Evolutionary conservation across 1,284 basidiomycete species (phyloP), one percentile per base, ranked within the genome.

Genomic region (Puccinia polysora): DNA sequence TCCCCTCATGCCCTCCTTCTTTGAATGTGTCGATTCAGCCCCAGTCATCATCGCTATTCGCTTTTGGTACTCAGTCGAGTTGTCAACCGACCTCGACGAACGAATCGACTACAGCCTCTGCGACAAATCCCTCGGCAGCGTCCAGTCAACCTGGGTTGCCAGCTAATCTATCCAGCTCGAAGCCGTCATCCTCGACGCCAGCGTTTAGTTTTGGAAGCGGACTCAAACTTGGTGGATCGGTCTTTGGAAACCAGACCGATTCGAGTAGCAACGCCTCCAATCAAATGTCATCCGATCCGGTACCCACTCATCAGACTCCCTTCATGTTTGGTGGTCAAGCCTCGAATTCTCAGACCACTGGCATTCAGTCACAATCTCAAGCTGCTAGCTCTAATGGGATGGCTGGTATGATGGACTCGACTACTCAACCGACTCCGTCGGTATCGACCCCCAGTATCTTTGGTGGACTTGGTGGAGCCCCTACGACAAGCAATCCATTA

Each of bases 341-440:
- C 43, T n/a, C 59, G 15, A 47, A 10, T 43, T 8, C 8, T 20
- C 40, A 12, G n/a, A 14, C 28, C 18, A 2, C 59, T n/a, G 32
- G 7, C 32, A 62, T 7, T 25, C 25, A 47, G 28, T 25, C 59
- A 47, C 43, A n/a, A n/a, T n/a, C n/a, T n/a, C n/a, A n/a, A n/a
- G n/a, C n/a, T n/a, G n/a, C 59, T 4, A 28, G 38, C n/a, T 47
- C 23, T 8, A 62, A n/a, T 47, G 59, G 59, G 40, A 62, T 47
- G 59, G 43, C 25, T 32, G 40, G 43, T 30, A 62, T 62, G 43
- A 47, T 62, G 23, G 59, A 62, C 28, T 47, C 55, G 40, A 43
- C 8, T 55, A 55, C n/a, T 7, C 55, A 36, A 34, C 32, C 56
- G 36, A 49, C 38, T n/a, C 45, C 40, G 45, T 28, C 60, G 34